These are phyloP conservation scores for Lathyrus sativus DNA, from an alignment of 306 rosid species.

Conservation along the genomic window DNA sequence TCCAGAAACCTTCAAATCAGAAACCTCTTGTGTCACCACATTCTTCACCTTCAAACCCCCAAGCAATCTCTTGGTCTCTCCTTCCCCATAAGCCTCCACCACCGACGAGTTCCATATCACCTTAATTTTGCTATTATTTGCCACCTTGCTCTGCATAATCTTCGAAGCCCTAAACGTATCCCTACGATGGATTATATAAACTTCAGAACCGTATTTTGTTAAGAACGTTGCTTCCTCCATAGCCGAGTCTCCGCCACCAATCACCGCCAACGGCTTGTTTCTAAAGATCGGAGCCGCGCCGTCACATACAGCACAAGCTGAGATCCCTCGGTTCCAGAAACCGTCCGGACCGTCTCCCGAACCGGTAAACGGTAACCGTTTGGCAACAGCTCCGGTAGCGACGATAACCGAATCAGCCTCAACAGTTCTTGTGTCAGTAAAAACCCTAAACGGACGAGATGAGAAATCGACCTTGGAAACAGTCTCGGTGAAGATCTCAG, in stretches of 20 bases:
- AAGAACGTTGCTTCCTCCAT: conserved; percentile 89
- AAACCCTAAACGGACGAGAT: conserved; percentile 57
- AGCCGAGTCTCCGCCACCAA: conserved; percentile 90
- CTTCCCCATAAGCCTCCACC: conserved; percentile 61
- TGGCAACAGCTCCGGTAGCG: conserved; percentile 90
- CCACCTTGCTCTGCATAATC: conserved; percentile 74
- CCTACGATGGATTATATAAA: conserved; percentile 71
- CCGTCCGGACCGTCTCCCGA: conserved; percentile 66
- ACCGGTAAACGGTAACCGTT: conserved; percentile 59
- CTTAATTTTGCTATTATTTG: conserved; percentile 61
- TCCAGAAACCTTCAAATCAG: conserved; percentile 73
- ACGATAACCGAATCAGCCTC: conserved; percentile 62
- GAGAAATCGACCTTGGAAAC: conserved; percentile 76
- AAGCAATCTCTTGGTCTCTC: conserved; percentile 40
- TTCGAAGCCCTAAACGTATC: conserved; percentile 79
- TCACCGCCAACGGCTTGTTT: conserved; percentile 68
- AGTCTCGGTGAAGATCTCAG: conserved; percentile 74
- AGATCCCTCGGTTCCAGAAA: conserved; percentile 82
- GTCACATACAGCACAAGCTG: conserved; percentile 85
- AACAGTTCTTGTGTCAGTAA: conserved; percentile 56
- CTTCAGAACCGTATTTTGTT: conserved; percentile 76
- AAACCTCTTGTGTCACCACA: conserved; percentile 50
- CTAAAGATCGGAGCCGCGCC: conserved; percentile 86
- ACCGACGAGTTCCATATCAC: conserved; percentile 78
- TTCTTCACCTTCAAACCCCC: conserved; percentile 78